Percentiles rank a stretch among this genome's conserved stretches.
Evolutionary conservation across 345 rosid species (phyloP).

Genomic region (Pistacia atlantica): DNA sequence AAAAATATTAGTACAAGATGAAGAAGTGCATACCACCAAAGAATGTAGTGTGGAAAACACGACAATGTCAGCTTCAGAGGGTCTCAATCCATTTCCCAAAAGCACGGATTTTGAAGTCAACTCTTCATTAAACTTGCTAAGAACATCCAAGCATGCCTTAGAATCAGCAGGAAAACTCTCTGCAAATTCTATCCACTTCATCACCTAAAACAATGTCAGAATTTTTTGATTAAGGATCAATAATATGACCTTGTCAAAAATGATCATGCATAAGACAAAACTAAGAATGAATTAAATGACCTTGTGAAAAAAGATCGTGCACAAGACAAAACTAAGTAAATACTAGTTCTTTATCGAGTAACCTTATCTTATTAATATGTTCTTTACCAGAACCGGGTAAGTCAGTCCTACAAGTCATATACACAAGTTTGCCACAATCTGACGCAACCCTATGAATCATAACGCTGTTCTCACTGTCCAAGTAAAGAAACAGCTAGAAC

Average conservation of each 20-base stretch:
- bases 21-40: conserved; percentile 54
- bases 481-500: conserved; percentile 2
- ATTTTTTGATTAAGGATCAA: conserved; percentile 2
- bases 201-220: conserved; percentile 45
- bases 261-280: conserved; percentile 7
- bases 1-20: not conserved
- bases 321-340: not conserved
- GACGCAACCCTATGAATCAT: not conserved
- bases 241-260: not conserved
- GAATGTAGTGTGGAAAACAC: conserved; percentile 71
- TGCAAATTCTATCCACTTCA: conserved; percentile 71
- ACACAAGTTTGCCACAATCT: not conserved
- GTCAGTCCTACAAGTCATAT: conserved; percentile 6
- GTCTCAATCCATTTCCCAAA: conserved; percentile 70
- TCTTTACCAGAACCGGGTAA: not conserved
- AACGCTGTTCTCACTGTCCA: not conserved
- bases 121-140: conserved; percentile 56
- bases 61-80: conserved; percentile 73
- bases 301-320: conserved; percentile 12
- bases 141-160: conserved; percentile 43
- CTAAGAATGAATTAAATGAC: not conserved
- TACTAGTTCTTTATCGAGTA: not conserved
- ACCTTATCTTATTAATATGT: not conserved
- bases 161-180: conserved; percentile 56
- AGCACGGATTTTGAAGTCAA: conserved; percentile 68